These are phyloP conservation scores for Chlamydomonas eustigma DNA, from an alignment of 139 green algal genomes.

Conservation along the genomic window DNA sequence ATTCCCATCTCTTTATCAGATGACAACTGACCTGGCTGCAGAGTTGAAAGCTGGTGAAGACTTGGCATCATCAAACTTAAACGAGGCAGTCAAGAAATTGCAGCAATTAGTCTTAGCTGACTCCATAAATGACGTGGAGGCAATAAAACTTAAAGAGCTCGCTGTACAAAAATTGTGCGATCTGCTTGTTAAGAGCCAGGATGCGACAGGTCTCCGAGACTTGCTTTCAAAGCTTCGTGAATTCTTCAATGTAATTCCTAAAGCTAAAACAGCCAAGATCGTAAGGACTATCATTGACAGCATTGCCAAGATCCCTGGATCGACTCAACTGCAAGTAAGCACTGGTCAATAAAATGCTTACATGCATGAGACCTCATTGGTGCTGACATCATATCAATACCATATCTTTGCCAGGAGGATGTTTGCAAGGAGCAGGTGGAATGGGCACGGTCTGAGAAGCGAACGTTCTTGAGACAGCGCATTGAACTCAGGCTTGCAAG, in stretches of 20 bases:
- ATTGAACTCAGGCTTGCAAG: conserved; percentile 88
- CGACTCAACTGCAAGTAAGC: conserved; percentile 78
- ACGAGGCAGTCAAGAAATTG: neutral
- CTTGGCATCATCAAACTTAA: neutral
- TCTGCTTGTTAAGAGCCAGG: conserved; percentile 62
- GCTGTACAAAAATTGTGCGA: conserved; percentile 64
- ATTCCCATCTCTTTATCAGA: neutral
- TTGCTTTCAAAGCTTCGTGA: conserved; percentile 83
- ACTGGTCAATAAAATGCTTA: neutral
- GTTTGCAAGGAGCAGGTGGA: conserved; percentile 93
- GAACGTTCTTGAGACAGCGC: conserved; percentile 93
- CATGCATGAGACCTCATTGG: neutral
- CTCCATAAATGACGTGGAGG: conserved; percentile 46
- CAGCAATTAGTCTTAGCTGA: neutral
- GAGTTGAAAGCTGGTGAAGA: conserved; percentile 1
- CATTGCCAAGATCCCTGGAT: conserved; percentile 84
- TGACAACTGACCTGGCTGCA: conserved; percentile 3
- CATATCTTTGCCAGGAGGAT: conserved; percentile 62
- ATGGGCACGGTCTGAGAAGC: conserved; percentile 91
- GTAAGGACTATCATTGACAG: conserved; percentile 92
- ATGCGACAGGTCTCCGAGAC: conserved; percentile 60
- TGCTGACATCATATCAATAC: neutral
- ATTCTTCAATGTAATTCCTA: conserved; percentile 87
- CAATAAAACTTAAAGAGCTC: conserved; percentile 77
- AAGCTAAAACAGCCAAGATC: conserved; percentile 98